Base-by-base conservation (phyloP, 352 stramenopile species). In the Pythium aphanidermatum region DNA sequence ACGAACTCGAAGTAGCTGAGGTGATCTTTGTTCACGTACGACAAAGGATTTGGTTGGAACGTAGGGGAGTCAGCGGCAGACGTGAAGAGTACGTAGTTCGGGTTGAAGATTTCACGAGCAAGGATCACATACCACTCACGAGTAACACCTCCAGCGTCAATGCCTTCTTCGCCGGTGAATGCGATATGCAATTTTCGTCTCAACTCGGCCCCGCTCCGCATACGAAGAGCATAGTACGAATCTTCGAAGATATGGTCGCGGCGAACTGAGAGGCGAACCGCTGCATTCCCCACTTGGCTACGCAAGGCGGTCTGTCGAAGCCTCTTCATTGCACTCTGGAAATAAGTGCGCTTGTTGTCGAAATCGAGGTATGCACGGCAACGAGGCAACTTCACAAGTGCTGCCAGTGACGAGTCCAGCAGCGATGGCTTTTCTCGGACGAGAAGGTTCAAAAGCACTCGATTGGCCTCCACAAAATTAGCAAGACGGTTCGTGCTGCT, bases 41-140 rank as follows among this genome's bases (percentile, higher is more conserved):
- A 99, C 27, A 98, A 82, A 39, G 96, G 95, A 65, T 99, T 99
- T 5, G 96, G 96, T 64, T 99, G 96, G 69, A 99, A 99, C 8
- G 97, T 99, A 37, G 94, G 96, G 10, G 96, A 98, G 72, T 99
- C 97, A 19, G 96, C 95, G 4, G 96, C 97, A 16, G 95, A 97
- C 32, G 95, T 99, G 73, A 99, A 99, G 1, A 99, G 68, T 45
- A 96, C 96, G 70, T 99, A 99, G 65, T 99, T 98, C 37, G 96
- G 95, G 68, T 99, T 99, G 74, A 99, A 99, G 58, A 99, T 99
- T 67, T 99, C 96, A 55, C 97, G 97, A 3, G 96, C 95, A 24
- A 99, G 66, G 65, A 99, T 98, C 55, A 94, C 95, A 68, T 99
- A 97, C 74, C 97, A 99, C 76, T 99, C 97, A 35, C 96, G 76